phyloP scores from a whole-genome alignment of 2,329 filamentous ascomycete species.

The Ustilaginoidea virens region DNA sequence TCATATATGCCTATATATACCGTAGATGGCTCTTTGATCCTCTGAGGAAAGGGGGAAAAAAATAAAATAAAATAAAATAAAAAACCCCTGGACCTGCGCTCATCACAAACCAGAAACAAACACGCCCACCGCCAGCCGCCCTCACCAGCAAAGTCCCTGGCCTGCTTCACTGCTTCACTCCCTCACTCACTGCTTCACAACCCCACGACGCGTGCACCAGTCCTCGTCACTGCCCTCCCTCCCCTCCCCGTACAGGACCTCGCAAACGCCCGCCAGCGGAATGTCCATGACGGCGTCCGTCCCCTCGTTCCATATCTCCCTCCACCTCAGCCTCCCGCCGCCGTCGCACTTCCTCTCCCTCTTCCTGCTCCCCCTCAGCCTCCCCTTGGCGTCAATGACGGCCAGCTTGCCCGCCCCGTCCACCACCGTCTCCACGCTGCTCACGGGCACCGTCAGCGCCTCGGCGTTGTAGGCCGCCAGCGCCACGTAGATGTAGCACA shows the following conservation, averaged over 20 bases:
- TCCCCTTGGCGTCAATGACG: conserved; percentile 57
- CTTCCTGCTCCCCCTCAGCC: conserved; percentile 22
- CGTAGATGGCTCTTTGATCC: no score
- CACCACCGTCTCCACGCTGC: conserved; percentile 74
- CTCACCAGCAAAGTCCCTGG: no score
- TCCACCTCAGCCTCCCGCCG: conserved; percentile 48
- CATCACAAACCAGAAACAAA: no score
- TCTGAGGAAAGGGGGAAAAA: no score
- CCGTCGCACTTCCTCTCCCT: conserved; percentile 21
- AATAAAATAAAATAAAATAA: no score
- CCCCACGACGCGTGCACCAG: no score
- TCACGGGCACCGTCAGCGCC: conserved; percentile 68
- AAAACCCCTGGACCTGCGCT: no score
- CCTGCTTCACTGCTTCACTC: no score
- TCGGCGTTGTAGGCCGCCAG: conserved; percentile 83
- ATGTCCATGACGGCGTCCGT: conserved; percentile 98
- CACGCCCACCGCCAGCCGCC: no score
- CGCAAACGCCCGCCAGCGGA: conserved; percentile 84
- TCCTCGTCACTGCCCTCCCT: conserved; percentile 10
- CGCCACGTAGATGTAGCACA: conserved; percentile 89
- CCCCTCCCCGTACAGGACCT: conserved; percentile 69
- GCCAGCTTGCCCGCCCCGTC: conserved; percentile 82
- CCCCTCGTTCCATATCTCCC: conserved; percentile 71
- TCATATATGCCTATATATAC: no score
- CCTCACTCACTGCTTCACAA: no score